Conservation (phyloP, 2,329 filamentous ascomycete species). For the Byssoonygena ceratinophila region DNA sequence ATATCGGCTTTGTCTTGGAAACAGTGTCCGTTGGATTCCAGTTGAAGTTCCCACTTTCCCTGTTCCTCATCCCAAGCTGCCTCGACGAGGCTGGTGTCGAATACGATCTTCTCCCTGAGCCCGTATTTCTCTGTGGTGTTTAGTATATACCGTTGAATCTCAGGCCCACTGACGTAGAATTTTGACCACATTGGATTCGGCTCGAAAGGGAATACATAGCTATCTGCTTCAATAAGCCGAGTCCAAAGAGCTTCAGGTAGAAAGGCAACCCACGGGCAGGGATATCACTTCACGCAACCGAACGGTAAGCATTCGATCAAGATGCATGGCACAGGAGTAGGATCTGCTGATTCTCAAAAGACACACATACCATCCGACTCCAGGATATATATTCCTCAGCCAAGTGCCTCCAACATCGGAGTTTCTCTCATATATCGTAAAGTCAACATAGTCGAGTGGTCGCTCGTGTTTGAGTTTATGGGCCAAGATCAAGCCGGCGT, state of each 20-base stretch:
- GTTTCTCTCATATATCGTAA: slow-evolving; percentile 61
- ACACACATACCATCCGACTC: slow-evolving; percentile 41
- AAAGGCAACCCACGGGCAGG: slow-evolving; percentile 58
- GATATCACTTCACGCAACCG: slow-evolving; percentile 57
- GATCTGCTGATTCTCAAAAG: slow-evolving; percentile 16
- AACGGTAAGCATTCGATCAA: neutral
- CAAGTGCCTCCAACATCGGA: slow-evolving; percentile 51
- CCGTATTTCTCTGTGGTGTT: slow-evolving; percentile 52
- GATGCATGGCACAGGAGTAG: neutral
- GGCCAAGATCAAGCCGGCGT: slow-evolving; percentile 54
- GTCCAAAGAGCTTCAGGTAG: slow-evolving; percentile 34
- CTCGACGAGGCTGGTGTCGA: slow-evolving; percentile 46
- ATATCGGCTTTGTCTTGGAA: slow-evolving; percentile 25
- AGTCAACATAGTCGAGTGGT: slow-evolving; percentile 46
- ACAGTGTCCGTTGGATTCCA: slow-evolving; percentile 20
- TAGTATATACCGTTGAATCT: slow-evolving; percentile 60
- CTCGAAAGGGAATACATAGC: slow-evolving; percentile 41
- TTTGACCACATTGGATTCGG: slow-evolving; percentile 9
- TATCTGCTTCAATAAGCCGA: slow-evolving; percentile 46
- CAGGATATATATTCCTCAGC: slow-evolving; percentile 30
- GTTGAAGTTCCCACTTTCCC: slow-evolving; percentile 31
- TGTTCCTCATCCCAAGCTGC: slow-evolving; percentile 44
- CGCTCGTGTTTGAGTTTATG: slow-evolving; percentile 58
- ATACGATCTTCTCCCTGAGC: slow-evolving; percentile 49
- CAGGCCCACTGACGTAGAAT: slow-evolving; percentile 51